A percentile compares a stretch with the other conserved stretches of the same genome.
Conservation (phyloP, 768 basidiomycete species). For the Kwoniella sp. region DNA sequence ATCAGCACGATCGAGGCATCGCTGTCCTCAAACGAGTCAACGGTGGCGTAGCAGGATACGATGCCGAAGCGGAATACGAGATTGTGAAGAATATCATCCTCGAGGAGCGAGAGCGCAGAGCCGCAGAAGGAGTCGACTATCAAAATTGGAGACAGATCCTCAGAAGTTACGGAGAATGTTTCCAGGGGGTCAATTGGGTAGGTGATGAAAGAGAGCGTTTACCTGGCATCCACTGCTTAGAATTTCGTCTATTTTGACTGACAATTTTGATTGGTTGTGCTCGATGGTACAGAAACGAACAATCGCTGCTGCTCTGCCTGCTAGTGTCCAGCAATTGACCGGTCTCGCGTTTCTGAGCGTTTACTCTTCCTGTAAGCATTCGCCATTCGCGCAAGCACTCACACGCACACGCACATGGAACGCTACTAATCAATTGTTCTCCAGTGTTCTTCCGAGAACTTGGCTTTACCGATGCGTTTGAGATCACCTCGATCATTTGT, state of each 20-base stretch:
- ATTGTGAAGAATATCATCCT: conserved; percentile 27
- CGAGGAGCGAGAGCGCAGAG: conserved; percentile 17
- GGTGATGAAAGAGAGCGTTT: neutral
- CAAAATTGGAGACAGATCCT: conserved; percentile 18
- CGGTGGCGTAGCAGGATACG: conserved; percentile 25
- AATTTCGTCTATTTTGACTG: too few species aligned
- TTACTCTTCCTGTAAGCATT: conserved; percentile 22
- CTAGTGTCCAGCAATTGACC: conserved; percentile 21
- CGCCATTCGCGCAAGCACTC: too few species aligned
- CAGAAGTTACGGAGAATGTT: conserved; percentile 26
- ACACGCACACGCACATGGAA: too few species aligned
- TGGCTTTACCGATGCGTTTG: conserved; percentile 32
- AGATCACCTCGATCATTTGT: conserved; percentile 25
- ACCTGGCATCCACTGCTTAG: neutral
- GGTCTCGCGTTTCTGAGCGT: conserved; percentile 25
- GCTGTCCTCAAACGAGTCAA: conserved; percentile 23
- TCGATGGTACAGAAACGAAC: conserved; percentile 5
- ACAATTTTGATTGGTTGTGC: too few species aligned
- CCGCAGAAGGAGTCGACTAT: conserved; percentile 16
- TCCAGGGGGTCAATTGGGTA: conserved; percentile 25
- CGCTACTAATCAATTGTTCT: neutral
- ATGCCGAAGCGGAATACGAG: conserved; percentile 28
- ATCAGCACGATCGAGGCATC: conserved; percentile 20
- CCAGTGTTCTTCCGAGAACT: conserved; percentile 27
- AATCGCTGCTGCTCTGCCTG: conserved; percentile 24